Percentiles rank a stretch among this genome's conserved stretches.
These are phyloP conservation scores for Ceriops decandra DNA, from an alignment of 345 rosid species.

Conservation along the genomic window DNA sequence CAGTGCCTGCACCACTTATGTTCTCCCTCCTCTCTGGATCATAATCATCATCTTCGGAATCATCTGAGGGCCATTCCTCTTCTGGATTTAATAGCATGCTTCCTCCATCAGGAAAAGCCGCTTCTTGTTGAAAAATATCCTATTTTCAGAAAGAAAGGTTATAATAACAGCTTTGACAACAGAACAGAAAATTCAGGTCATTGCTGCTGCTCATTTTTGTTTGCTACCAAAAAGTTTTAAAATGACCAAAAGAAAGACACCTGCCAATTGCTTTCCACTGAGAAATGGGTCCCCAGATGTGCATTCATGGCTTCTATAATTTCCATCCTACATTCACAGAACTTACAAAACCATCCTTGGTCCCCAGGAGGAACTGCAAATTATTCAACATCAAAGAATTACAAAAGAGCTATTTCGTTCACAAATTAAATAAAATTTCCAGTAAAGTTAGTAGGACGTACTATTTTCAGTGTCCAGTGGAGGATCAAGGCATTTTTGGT, in stretches of 20 bases:
- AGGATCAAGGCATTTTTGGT: slow-evolving; percentile 91
- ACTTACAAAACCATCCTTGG: slow-evolving; percentile 95
- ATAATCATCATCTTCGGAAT: slow-evolving; percentile 87
- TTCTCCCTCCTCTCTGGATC: slow-evolving; percentile 67
- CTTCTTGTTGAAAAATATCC: slow-evolving; percentile 92
- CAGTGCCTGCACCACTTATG: slow-evolving; percentile 46
- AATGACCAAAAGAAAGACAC: slow-evolving; percentile 32
- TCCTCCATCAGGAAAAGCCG: slow-evolving; percentile 54
- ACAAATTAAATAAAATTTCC: not conserved
- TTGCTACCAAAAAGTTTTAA: not conserved
- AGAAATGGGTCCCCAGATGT: slow-evolving; percentile 73
- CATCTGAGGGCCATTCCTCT: slow-evolving; percentile 96
- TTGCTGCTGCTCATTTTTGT: not conserved
- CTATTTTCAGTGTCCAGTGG: slow-evolving; percentile 84
- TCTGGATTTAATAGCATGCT: slow-evolving; percentile 50
- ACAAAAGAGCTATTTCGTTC: slow-evolving; percentile 16
- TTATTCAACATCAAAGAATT: slow-evolving; percentile 10
- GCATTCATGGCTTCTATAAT: slow-evolving; percentile 90
- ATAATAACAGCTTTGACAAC: slow-evolving; percentile 12
- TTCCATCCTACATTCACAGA: slow-evolving; percentile 87
- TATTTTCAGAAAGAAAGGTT: slow-evolving; percentile 22
- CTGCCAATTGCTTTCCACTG: slow-evolving; percentile 77
- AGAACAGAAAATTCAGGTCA: slow-evolving; percentile 7
- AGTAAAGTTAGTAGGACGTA: slow-evolving; percentile 33
- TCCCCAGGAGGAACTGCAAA: slow-evolving; percentile 92